These are phyloP conservation scores for Yueomyces sp. DNA, from an alignment of 805 yeast genomes.

Conservation along the genomic window DNA sequence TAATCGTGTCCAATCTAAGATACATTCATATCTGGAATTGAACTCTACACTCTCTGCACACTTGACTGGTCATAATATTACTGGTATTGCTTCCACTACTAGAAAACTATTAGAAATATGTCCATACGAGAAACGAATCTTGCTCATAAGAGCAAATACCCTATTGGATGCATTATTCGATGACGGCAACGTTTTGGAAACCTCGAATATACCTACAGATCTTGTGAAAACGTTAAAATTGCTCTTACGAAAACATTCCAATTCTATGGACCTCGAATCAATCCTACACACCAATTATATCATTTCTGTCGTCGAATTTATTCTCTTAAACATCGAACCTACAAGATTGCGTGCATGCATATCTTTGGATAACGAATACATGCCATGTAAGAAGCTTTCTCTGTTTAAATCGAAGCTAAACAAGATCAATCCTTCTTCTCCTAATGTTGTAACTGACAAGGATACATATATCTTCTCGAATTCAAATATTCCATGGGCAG, in stretches of 20 bases:
- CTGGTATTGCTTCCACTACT: no score
- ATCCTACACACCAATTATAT: slow-evolving; percentile 19
- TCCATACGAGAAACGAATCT: no score
- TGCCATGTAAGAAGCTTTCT: slow-evolving; percentile 41
- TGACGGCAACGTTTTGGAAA: no score
- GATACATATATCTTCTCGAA: not conserved
- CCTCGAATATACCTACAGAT: no score
- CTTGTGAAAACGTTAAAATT: slow-evolving; percentile 5
- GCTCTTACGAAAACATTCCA: slow-evolving; percentile 16
- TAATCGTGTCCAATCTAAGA: no score
- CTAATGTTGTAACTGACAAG: slow-evolving; percentile 2
- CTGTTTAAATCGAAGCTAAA: slow-evolving; percentile 36
- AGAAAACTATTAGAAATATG: no score
- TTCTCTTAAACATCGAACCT: slow-evolving; percentile 39
- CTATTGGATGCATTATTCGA: no score
- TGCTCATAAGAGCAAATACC: no score
- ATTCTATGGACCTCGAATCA: slow-evolving; percentile 14
- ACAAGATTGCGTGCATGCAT: slow-evolving; percentile 49
- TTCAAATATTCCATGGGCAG: no score
- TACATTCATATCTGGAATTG: no score
- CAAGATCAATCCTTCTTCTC: slow-evolving; percentile 24
- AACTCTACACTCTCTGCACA: no score
- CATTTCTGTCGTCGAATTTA: slow-evolving; percentile 30
- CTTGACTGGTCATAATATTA: no score
- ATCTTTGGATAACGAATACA: slow-evolving; percentile 62